Percentiles rank a stretch among this genome's conserved stretches.
phyloP scores from a whole-genome alignment of 768 basidiomycete genomes.

The Calocybe cyanea region DNA sequence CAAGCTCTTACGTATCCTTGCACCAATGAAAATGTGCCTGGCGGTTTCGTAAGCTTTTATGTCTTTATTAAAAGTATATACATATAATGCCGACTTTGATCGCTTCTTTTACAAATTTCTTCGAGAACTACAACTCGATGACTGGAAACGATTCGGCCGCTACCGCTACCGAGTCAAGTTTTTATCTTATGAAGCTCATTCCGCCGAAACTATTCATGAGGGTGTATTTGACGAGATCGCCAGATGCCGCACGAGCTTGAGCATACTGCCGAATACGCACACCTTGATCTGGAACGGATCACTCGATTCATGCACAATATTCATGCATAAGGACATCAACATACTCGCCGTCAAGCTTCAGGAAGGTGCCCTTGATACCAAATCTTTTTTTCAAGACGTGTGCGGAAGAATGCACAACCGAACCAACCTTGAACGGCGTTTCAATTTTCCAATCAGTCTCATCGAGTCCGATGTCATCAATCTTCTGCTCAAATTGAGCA shows the following conservation, averaged over 20 bases:
- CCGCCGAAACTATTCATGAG: constrained; percentile 22
- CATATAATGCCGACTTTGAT: constrained; percentile 2
- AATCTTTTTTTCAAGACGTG: constrained; percentile 32
- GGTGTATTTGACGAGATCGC: constrained; percentile 53
- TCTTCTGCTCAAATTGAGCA: constrained; percentile 25
- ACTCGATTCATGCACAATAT: constrained; percentile 36
- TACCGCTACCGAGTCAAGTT: constrained; percentile 50
- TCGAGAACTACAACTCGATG: constrained; percentile 36
- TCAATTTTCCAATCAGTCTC: constrained; percentile 31
- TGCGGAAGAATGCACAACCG: constrained; percentile 49
- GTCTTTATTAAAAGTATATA: constrained; percentile 10
- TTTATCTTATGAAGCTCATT: constrained; percentile 22
- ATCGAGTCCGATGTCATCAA: constrained; percentile 29
- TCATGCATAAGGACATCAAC: constrained; percentile 55
- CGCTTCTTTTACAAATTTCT: constrained; percentile 38
- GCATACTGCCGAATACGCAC: constrained; percentile 53
- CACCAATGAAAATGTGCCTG: constrained; percentile 31
- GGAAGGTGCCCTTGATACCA: background rate
- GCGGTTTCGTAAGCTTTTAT: constrained; percentile 20
- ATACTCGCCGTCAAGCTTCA: constrained; percentile 26
- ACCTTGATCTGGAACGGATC: constrained; percentile 44
- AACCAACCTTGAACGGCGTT: constrained; percentile 41
- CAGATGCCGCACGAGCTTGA: constrained; percentile 46
- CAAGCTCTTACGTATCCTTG: constrained; percentile 45
- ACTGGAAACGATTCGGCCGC: constrained; percentile 54